Evolutionary conservation across 495 filamentous ascomycete species (phyloP).

Genomic region (Aspergillus affinis): DNA sequence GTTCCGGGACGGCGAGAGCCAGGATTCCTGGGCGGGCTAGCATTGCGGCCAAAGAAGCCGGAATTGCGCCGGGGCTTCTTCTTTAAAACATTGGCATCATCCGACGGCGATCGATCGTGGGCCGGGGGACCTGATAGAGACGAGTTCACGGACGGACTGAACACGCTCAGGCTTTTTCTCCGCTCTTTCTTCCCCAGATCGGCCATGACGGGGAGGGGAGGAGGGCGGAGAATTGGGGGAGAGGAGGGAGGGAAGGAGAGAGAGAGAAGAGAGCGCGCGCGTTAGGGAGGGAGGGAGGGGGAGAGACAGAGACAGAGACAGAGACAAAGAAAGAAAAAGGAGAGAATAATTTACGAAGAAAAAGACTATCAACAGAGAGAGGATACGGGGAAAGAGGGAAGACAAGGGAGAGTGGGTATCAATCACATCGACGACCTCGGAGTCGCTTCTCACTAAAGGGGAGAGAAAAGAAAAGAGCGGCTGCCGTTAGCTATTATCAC

Average conservation of each 20-base stretch:
- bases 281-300: too few relatives aligned
- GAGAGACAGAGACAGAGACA: background rate
- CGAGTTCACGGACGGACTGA: conserved; percentile 33
- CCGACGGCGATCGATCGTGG: conserved; percentile 41
- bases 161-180: conserved; percentile 47
- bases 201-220: conserved; percentile 35
- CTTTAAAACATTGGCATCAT: conserved; percentile 34
- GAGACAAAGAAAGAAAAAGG: conserved; percentile 9
- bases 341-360: conserved; percentile 8
- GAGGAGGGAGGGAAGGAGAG: conserved; percentile 8
- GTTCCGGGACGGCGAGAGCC: conserved; percentile 33
- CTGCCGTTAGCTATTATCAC: conserved; percentile 17
- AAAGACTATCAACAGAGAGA: conserved; percentile 10
- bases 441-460: conserved; percentile 32
- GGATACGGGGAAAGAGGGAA: conserved; percentile 1
- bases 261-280: conserved; percentile 5
- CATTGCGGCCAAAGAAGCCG: conserved; percentile 41
- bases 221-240: conserved; percentile 16
- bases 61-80: conserved; percentile 47
- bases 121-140: conserved; percentile 21
- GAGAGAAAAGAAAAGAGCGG: conserved; percentile 16
- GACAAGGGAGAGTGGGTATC: conserved; percentile 18
- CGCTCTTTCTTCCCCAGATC: conserved; percentile 40
- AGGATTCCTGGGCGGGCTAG: conserved; percentile 27
- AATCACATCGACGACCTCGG: conserved; percentile 36